phyloP scores from a whole-genome alignment of 192 early-diverging fungal species.

The Coemansia reversa region DNA sequence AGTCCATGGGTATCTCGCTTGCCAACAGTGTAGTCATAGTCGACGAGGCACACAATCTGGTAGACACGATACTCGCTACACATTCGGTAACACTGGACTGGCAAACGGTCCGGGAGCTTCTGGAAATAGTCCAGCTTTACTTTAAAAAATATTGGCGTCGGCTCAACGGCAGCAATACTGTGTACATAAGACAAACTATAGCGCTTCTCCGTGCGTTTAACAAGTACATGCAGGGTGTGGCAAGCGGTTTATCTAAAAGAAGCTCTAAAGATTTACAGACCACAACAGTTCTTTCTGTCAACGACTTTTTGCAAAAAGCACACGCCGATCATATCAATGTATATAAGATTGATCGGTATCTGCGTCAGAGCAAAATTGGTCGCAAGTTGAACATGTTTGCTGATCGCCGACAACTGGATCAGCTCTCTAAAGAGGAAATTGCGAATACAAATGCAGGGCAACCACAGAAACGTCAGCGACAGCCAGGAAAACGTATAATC shows the following conservation, averaged over 20 bases:
- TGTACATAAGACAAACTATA: conserved; percentile 76
- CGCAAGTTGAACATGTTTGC: conserved; percentile 55
- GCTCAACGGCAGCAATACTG: conserved; percentile 68
- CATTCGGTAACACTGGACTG: conserved; percentile 64
- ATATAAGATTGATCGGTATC: conserved; percentile 70
- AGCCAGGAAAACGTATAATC: too few species aligned
- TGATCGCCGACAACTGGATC: conserved; percentile 6
- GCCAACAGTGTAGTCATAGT: conserved; percentile 78
- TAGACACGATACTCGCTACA: conserved; percentile 70
- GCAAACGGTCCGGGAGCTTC: conserved; percentile 54
- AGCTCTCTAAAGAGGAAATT: neutral
- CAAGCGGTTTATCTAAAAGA: neutral
- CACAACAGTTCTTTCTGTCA: conserved; percentile 52
- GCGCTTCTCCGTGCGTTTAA: conserved; percentile 58
- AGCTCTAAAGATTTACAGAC: neutral
- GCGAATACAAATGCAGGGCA: neutral
- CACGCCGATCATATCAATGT: conserved; percentile 80
- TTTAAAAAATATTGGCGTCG: conserved; percentile 65
- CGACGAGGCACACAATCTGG: conserved; percentile 79
- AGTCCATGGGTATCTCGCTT: conserved; percentile 70
- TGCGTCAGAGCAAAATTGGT: conserved; percentile 68
- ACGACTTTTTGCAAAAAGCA: conserved; percentile 68
- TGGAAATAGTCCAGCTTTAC: conserved; percentile 65
- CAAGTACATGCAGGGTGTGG: conserved; percentile 46
- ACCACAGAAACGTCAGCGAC: neutral